Base-by-base conservation (phyloP, 164 flowering plant genomes). In the Chloranthus sessilifolius region DNA sequence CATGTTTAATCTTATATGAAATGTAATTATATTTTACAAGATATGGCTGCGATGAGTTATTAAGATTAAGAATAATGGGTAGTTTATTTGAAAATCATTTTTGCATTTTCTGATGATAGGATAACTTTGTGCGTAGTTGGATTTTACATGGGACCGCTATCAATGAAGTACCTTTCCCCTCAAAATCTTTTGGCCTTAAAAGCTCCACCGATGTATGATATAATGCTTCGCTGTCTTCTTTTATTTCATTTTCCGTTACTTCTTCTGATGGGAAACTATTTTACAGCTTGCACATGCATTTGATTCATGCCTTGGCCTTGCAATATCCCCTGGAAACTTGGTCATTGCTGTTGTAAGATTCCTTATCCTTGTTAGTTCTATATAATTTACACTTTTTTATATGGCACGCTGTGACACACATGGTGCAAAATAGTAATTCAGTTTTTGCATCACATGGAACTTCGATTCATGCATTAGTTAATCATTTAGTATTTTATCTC, bases 321-420 rank as follows among this genome's bases (percentile, higher is more conserved):
- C 87, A 44, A 43, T 79, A 43, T 85, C 96, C 49, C 84, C 95
- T 36, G 94, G 95, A 71, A 86, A 86, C 75, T 56, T 86, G 74
- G 89, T 67, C 33, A 27, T 82, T 61, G 91, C 91, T 43, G 69
- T 75, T 85, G 98, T 92, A 82, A 59, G 73, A 31, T 19, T 27
- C 34, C 9, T 30, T 30, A 12, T 16, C 26, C 10, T 36, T 43
- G 12, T n/a, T 19, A n/a, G n/a, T n/a, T n/a, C n/a, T n/a, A n/a
- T n/a, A n/a, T n/a, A n/a, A n/a, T n/a, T n/a, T n/a, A n/a, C n/a
- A n/a, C n/a, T n/a, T n/a, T n/a, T n/a, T n/a, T n/a, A n/a, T n/a
- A n/a, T n/a, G n/a, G n/a, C n/a, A n/a, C n/a, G n/a, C n/a, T n/a
- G n/a, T n/a, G n/a, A n/a, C n/a, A n/a, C n/a, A n/a, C n/a, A n/a